phyloP scores from a whole-genome alignment of 2,329 filamentous ascomycete species.

The Epicoccum nigrum region DNA sequence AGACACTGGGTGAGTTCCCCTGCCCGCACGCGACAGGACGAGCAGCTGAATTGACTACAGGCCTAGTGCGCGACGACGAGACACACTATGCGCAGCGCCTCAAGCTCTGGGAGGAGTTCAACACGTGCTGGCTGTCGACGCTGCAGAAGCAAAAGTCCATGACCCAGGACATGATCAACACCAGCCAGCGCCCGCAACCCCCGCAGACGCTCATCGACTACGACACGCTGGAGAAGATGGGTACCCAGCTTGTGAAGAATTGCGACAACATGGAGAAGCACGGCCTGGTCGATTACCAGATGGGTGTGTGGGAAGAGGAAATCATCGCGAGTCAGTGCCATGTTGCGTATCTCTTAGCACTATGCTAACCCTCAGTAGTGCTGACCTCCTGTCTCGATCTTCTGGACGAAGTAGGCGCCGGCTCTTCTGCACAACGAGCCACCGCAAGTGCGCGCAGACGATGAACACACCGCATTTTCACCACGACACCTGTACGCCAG shows the following conservation, averaged over 20 bases:
- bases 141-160: slow-evolving; percentile 85
- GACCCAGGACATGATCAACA: slow-evolving; percentile 63
- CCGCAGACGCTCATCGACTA: slow-evolving; percentile 70
- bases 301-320: slow-evolving; percentile 93
- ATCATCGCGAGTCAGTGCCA: slow-evolving; percentile 76
- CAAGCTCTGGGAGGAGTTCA: slow-evolving; percentile 92
- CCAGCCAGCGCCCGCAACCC: slow-evolving; percentile 62
- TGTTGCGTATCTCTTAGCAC: background rate
- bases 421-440: slow-evolving; percentile 39
- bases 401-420: slow-evolving; percentile 52
- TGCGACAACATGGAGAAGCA: slow-evolving; percentile 88
- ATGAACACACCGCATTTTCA: slow-evolving; percentile 25
- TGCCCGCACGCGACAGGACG: slow-evolving; percentile 27
- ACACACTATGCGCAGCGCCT: slow-evolving; percentile 76
- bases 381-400: slow-evolving; percentile 61
- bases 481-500: slow-evolving; percentile 1
- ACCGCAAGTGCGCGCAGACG: slow-evolving; percentile 43
- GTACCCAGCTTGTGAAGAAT: slow-evolving; percentile 77
- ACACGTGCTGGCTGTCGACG: slow-evolving; percentile 85
- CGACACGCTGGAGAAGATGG: slow-evolving; percentile 77
- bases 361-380: slow-evolving; percentile 48
- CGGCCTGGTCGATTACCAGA: slow-evolving; percentile 96
- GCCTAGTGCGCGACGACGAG: slow-evolving; percentile 83
- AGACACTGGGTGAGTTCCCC: slow-evolving; percentile 66
- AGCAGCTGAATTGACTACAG: slow-evolving; percentile 61